Percentiles rank a stretch among this genome's conserved stretches.
These are phyloP conservation scores for Pythium scleroteichum DNA, from an alignment of 352 stramenopile genomes.

Conservation along the genomic window DNA sequence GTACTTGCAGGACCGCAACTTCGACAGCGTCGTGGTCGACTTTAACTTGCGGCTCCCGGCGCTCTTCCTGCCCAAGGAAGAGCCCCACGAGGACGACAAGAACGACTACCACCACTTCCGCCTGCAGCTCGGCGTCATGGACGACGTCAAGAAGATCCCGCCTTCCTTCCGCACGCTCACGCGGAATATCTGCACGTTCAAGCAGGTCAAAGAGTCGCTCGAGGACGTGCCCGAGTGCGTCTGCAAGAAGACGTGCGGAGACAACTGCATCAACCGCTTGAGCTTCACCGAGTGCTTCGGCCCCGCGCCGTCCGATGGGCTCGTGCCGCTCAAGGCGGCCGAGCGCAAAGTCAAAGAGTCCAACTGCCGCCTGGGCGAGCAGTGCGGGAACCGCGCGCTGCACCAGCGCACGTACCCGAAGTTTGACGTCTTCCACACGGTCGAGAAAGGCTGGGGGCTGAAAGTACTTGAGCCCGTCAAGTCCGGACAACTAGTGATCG, in stretches of 20 bases:
- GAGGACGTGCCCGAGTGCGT: conserved; percentile 80
- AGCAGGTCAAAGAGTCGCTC: conserved; percentile 68
- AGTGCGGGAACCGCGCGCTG: conserved; percentile 91
- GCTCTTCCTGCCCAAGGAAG: conserved; percentile 77
- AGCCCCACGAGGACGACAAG: conserved; percentile 47
- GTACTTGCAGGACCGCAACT: conserved; percentile 61
- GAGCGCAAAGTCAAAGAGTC: conserved; percentile 56
- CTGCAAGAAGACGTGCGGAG: conserved; percentile 77
- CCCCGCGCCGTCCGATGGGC: conserved; percentile 49
- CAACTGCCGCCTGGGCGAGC: conserved; percentile 90
- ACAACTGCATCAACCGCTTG: conserved; percentile 94
- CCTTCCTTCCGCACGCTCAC: conserved; percentile 75
- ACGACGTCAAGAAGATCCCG: conserved; percentile 73
- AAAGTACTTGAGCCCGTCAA: conserved; percentile 79
- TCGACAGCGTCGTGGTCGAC: conserved; percentile 77
- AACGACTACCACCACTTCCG: conserved; percentile 83
- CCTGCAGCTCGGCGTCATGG: conserved; percentile 59
- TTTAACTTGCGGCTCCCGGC: conserved; percentile 69
- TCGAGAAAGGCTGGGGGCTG: conserved; percentile 93
- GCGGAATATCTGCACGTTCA: conserved; percentile 88
- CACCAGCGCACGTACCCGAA: conserved; percentile 77
- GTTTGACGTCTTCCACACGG: conserved; percentile 75
- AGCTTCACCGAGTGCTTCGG: conserved; percentile 93
- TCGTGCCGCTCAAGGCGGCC: conserved; percentile 34
- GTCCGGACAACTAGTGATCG: conserved; percentile 88